A percentile compares a stretch with the other conserved stretches of the same genome.
These are phyloP conservation scores for Diutina scorzettiae DNA, from an alignment of 1,139 yeast species.

Conservation along the genomic window DNA sequence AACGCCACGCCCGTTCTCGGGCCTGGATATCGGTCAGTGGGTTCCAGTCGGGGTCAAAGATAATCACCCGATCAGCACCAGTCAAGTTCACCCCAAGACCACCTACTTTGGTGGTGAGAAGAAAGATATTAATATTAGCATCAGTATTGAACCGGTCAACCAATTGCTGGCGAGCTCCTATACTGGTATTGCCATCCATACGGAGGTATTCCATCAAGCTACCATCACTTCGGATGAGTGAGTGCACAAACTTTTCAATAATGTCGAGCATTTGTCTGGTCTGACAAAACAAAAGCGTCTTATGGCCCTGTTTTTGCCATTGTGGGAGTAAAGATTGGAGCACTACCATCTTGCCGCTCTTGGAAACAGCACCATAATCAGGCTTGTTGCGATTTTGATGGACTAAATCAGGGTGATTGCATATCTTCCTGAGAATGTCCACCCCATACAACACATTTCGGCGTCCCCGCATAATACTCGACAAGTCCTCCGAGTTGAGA, in stretches of 20 bases:
- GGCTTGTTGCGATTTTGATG: constrained; percentile 35
- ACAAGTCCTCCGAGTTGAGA: constrained; percentile 63
- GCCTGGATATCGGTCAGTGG: constrained; percentile 98
- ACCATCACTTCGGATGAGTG: constrained; percentile 19
- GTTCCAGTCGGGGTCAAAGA: constrained; percentile 97
- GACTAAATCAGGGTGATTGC: constrained; percentile 91
- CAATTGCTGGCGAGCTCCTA: constrained; percentile 57
- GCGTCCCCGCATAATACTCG: constrained; percentile 62
- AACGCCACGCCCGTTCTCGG: constrained; percentile 92
- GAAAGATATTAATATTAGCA: constrained; percentile 46
- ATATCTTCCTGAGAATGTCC: constrained; percentile 78
- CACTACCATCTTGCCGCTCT: constrained; percentile 90
- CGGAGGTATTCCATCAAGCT: constrained; percentile 41
- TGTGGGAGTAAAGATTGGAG: constrained; percentile 59
- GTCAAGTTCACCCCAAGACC: constrained; percentile 91
- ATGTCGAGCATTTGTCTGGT: constrained; percentile 92
- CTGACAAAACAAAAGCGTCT: constrained; percentile 77
- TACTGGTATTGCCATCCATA: constrained; percentile 93
- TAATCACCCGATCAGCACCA: constrained; percentile 90
- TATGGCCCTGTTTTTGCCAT: constrained; percentile 72
- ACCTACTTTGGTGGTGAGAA: constrained; percentile 89
- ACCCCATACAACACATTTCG: constrained; percentile 83
- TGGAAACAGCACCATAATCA: constrained; percentile 49
- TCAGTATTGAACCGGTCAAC: constrained; percentile 73
- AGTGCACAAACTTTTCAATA: constrained; percentile 47